Evolutionary conservation across 2,329 filamentous ascomycete genomes (phyloP), one percentile per base, ranked within the genome.

Genomic region (Fusarium abutilonis): DNA sequence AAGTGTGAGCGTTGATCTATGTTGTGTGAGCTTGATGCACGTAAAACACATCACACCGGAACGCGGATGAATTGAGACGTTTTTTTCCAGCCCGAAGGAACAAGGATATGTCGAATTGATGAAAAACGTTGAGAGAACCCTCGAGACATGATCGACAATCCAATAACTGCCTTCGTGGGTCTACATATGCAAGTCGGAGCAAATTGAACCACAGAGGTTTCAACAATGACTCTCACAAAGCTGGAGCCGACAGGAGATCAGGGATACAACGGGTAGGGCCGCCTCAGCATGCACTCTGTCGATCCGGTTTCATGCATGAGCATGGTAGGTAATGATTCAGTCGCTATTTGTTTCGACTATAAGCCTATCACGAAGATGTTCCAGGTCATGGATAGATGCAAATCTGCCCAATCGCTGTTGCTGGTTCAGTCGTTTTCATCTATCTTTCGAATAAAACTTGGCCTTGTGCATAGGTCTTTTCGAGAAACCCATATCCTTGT

Each of bases 351-450:
- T 43, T 52, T 56, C 55, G 31, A 38, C 26, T 50, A 50, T 39
- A 31, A 43, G 26, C 62, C 63, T 65, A 65, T 64, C 62, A 58
- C 6, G 10, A 21, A 41, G 28, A 41, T 11, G 13, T 21, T 38
- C 52, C 9, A 49, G 61, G 62, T 59, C 52, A 65, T 55, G 62
- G 62, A 49, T 59, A 41, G 42, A 63, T 43, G 52, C 52, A 32
- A n/a, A 19, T 49, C 43, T 55, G 50, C 21, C 56, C 58, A 62
- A 28, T 42, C 9, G 23, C 26, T n/a, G 32, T 19, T 44, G 38
- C 26, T 48, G 29, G 38, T 46, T 50, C 34, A 35, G 40, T 65
- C 54, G 31, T 32, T 21, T 34, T 41, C 34, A 14, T 48, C 47
- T 36, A 23, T 32, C 34, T 26, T 43, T 48, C 26, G 31, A 15